Evolutionary conservation across 495 filamentous ascomycete species (phyloP).

Genomic region (Aspergillus leporis): DNA sequence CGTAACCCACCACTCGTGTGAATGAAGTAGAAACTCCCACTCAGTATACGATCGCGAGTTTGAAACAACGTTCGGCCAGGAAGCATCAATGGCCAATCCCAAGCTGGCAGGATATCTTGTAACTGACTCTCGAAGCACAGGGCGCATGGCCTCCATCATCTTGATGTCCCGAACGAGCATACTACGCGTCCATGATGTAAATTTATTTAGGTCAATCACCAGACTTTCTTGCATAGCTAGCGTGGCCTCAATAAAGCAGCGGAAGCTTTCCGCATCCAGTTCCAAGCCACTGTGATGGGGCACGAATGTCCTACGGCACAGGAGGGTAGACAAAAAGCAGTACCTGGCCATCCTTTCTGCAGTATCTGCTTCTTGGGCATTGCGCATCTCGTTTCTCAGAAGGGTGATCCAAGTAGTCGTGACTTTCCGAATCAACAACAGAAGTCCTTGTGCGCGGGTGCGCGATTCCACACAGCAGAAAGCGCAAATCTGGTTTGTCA

Average conservation of each 20-base stretch:
- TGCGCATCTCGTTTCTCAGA: slow-evolving; percentile 46
- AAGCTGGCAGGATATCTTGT: slow-evolving; percentile 25
- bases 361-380: slow-evolving; percentile 37
- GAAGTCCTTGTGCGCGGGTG: slow-evolving; percentile 6
- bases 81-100: slow-evolving; percentile 17
- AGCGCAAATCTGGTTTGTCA: slow-evolving; percentile 39
- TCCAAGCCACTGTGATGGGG: slow-evolving; percentile 16
- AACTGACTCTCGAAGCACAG: slow-evolving; percentile 25
- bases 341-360: slow-evolving; percentile 29
- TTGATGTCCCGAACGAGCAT: slow-evolving; percentile 51
- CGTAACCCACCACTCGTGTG: slow-evolving; percentile 26
- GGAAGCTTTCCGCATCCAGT: slow-evolving; percentile 24
- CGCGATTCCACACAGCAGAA: slow-evolving; percentile 17
- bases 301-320: slow-evolving; percentile 41
- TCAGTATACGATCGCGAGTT: slow-evolving; percentile 19
- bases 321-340: slow-evolving; percentile 30
- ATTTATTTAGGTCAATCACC: slow-evolving; percentile 17
- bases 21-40: slow-evolving; percentile 25
- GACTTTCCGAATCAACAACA: slow-evolving; percentile 24
- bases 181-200: slow-evolving; percentile 20
- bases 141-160: slow-evolving; percentile 36
- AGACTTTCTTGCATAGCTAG: slow-evolving; percentile 38
- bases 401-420: slow-evolving; percentile 42
- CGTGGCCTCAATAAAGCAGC: slow-evolving; percentile 37
- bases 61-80: slow-evolving; percentile 15